Base-by-base conservation (phyloP, 2,329 filamentous ascomycete species). In the Colletotrichum lindemuthianum region DNA sequence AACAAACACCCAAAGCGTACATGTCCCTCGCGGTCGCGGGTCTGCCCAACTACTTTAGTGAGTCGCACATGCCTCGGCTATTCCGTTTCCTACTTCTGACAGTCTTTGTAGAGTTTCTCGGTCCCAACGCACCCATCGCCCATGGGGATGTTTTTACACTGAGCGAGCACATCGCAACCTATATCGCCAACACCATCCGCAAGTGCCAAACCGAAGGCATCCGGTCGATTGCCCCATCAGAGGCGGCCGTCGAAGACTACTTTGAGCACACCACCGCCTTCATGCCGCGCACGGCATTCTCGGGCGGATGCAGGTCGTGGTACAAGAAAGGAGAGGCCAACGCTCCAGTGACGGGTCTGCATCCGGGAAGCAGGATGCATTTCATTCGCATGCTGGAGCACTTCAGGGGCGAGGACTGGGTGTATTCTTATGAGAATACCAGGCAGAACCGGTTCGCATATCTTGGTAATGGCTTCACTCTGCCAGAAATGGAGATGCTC, bases 11-110 rank as follows among this genome's bases (percentile, higher is more conserved):
- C 1, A 78, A 78, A 66, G 79, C 82, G 0, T 87, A 86, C 72
- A 81, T 87, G 73, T 86, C 84, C 4, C 79, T 83, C 55, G 82
- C 81, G n/a, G 77, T 84, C 2, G 72, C 81, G 2, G 80, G 79
- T 1, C 77, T 86, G 63, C 84, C 84, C 1, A 87, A 87, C 69
- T 86, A 86, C 70, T 84, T 87, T 65, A 84, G 81, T 84, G 67
- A 73, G 81, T 72, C 13, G 12, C 24, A 11, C 6, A 24, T 33
- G 36, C 4, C 39, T 15, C 6, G 34, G 6, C 16, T 1, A 12
- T 5, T 51, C 3, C 51, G 10, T 8, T 12, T 7, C 2, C 10
- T 10, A 10, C 49, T n/a, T 24, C 65, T 67, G 49, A 67, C 15
- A 43, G 8, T 0, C 40, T 5, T 24, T 16, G 13, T n/a, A 84